Conservation (phyloP, 352 stramenopile genomes). For the Phytopythium delawarense region DNA sequence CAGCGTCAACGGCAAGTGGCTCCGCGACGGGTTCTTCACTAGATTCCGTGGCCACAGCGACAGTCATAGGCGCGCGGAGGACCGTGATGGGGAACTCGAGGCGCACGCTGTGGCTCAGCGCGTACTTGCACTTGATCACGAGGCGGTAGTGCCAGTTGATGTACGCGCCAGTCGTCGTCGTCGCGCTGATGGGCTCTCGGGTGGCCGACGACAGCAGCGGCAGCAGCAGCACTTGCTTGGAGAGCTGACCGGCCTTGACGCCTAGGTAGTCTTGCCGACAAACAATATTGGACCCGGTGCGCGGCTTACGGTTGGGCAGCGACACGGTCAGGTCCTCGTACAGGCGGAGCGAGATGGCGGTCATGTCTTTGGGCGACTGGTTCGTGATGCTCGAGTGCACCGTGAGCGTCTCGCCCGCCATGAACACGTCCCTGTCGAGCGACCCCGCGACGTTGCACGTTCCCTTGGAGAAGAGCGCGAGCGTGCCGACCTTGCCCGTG, state of each 20-base stretch:
- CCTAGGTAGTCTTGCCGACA: constrained; percentile 19
- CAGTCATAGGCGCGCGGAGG: not conserved
- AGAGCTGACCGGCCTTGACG: constrained; percentile 20
- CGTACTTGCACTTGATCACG: constrained; percentile 28
- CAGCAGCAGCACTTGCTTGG: constrained; percentile 21
- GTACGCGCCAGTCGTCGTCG: constrained; percentile 23
- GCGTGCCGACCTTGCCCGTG: constrained; percentile 7
- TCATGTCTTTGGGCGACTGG: constrained; percentile 28
- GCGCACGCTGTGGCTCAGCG: constrained; percentile 29
- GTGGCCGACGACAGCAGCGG: constrained; percentile 19
- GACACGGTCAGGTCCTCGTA: constrained; percentile 29
- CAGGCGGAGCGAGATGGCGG: constrained; percentile 21
- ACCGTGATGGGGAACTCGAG: constrained; percentile 30
- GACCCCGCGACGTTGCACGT: constrained; percentile 20
- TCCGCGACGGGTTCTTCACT: constrained; percentile 3
- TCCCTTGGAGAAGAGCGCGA: constrained; percentile 18
- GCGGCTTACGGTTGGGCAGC: constrained; percentile 17
- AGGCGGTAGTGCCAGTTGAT: constrained; percentile 29
- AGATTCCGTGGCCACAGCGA: not conserved
- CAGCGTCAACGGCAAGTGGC: not conserved
- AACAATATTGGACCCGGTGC: constrained; percentile 19
- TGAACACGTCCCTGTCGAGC: constrained; percentile 26
- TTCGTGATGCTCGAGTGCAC: constrained; percentile 26
- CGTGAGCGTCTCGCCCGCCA: constrained; percentile 22
- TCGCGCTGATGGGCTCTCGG: constrained; percentile 13